Percentiles rank a stretch among this genome's conserved stretches.
phyloP scores from a whole-genome alignment of 208 protist genomes.

The Wallacemonas collosoma region DNA sequence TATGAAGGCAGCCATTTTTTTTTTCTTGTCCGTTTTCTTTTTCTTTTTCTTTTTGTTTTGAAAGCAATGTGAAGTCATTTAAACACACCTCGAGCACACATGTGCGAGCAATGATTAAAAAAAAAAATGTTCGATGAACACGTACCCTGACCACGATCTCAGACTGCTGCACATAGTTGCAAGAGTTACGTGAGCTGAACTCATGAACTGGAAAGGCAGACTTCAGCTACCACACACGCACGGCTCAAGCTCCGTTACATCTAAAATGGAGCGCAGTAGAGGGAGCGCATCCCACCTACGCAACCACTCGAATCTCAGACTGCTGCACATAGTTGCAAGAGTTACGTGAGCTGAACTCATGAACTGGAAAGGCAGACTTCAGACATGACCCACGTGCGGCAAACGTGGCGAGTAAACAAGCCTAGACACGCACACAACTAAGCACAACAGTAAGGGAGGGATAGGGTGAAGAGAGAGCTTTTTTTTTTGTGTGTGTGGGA shows the following conservation, averaged over 20 bases:
- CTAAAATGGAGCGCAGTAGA: background rate
- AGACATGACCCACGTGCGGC: slow-evolving; percentile 5
- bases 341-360: background rate
- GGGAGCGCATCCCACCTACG: background rate
- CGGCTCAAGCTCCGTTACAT: background rate
- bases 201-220: slow-evolving; percentile 18
- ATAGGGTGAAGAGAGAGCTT: too few species aligned
- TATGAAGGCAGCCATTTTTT: background rate
- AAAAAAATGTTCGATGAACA: slow-evolving; percentile 3
- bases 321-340: slow-evolving; percentile 24
- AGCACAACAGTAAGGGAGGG: too few species aligned
- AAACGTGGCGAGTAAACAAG: background rate
- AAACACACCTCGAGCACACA: too few species aligned
- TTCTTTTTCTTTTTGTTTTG: background rate
- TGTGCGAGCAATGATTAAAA: too few species aligned
- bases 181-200: slow-evolving; percentile 4
- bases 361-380: slow-evolving; percentile 21
- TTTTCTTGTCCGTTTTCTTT: background rate
- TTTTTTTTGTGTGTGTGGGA: too few species aligned
- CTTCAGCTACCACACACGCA: background rate
- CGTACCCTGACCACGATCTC: slow-evolving; percentile 10
- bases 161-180: slow-evolving; percentile 22
- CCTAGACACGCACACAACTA: background rate
- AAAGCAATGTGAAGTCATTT: too few species aligned
- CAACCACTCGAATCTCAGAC: slow-evolving; percentile 3